phyloP scores from a whole-genome alignment of 2,329 filamentous ascomycete species.

The Exophiala alcalophila region DNA sequence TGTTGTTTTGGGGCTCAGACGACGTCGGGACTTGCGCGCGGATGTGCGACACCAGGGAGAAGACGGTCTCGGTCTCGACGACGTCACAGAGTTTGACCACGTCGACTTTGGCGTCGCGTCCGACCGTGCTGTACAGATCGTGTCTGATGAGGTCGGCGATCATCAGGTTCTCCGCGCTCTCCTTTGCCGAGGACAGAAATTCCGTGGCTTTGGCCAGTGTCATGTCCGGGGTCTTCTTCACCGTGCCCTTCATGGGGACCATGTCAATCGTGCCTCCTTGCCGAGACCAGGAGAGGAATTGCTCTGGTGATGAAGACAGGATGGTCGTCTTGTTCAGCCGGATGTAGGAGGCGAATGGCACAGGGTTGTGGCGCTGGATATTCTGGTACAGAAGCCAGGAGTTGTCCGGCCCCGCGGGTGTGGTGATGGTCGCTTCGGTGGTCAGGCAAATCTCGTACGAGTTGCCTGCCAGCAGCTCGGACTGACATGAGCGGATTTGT shows the following conservation, averaged over 20 bases:
- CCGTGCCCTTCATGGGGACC: conserved; percentile 94
- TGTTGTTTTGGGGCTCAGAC: conserved; percentile 27
- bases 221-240: conserved; percentile 68
- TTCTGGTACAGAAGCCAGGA: conserved; percentile 71
- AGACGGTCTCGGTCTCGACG: conserved; percentile 88
- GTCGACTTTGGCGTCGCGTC: conserved; percentile 47
- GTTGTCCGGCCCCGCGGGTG: conserved; percentile 33
- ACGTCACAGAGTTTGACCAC: conserved; percentile 80
- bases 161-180: conserved; percentile 95
- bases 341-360: conserved; percentile 81
- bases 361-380: conserved; percentile 69
- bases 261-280: conserved; percentile 57
- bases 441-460: conserved; percentile 87
- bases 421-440: conserved; percentile 64
- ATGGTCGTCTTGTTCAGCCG: conserved; percentile 68
- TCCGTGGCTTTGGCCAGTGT: conserved; percentile 69
- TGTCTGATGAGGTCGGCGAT: conserved; percentile 96
- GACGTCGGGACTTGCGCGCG: conserved; percentile 54
- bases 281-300: conserved; percentile 71
- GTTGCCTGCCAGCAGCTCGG: conserved; percentile 69
- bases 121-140: conserved; percentile 62
- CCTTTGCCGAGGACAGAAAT: conserved; percentile 77
- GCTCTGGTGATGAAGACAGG: conserved; percentile 81
- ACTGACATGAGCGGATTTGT: conserved; percentile 67
- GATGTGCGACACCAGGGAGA: conserved; percentile 85